Evolutionary conservation across 768 basidiomycete genomes (phyloP).

Genomic region (Sarcodon aspratus): DNA sequence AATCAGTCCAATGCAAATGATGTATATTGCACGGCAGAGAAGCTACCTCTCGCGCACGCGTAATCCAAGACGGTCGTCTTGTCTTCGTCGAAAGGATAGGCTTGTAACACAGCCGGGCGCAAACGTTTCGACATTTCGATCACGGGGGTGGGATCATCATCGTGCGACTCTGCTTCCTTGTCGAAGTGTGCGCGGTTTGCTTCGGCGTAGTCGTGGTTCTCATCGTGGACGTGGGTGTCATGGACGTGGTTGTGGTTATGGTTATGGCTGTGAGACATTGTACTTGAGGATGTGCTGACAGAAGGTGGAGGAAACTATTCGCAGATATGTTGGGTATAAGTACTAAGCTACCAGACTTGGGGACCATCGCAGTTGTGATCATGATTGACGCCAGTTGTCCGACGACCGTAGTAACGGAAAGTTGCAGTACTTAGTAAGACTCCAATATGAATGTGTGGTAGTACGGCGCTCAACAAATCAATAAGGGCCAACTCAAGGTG

Average conservation of each 20-base stretch:
- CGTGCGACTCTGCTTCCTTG: conserved; percentile 16
- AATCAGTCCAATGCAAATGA: background rate
- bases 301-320: background rate
- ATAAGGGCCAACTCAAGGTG: too few species aligned
- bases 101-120: conserved; percentile 17
- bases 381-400: too few species aligned
- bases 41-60: conserved; percentile 60
- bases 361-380: too few species aligned
- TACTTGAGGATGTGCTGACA: background rate
- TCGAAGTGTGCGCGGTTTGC: conserved; percentile 30
- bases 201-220: conserved; percentile 13
- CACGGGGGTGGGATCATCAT: too few species aligned
- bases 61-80: conserved; percentile 56
- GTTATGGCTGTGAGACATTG: background rate
- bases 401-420: too few species aligned
- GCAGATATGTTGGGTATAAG: too few species aligned
- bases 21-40: background rate
- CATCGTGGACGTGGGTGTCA: background rate
- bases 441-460: too few species aligned
- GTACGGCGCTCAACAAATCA: too few species aligned
- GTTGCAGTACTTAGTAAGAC: too few species aligned
- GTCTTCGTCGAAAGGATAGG: conserved; percentile 35
- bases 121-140: conserved; percentile 12
- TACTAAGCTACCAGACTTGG: too few species aligned
- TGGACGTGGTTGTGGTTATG: conserved; percentile 6